Percentiles rank a stretch among this genome's conserved stretches.
Conservation (phyloP, 2,329 filamentous ascomycete species). For the Ophiocordyceps unilateralis region DNA sequence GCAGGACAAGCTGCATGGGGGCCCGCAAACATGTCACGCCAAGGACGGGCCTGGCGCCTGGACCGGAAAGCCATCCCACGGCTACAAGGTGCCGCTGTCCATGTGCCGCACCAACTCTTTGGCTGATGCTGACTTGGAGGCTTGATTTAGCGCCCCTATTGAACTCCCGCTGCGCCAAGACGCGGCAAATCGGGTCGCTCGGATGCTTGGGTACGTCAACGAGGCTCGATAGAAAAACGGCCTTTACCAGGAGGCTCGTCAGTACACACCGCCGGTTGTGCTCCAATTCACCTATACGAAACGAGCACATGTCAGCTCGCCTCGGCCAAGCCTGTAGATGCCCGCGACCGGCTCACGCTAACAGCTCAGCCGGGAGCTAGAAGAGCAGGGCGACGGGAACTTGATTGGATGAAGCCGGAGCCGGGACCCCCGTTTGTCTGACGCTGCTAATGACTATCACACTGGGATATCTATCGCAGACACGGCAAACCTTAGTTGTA, state of each 20-base stretch:
- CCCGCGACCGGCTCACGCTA: not conserved
- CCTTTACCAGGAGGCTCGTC: not conserved
- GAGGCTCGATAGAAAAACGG: not conserved
- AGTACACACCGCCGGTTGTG: not conserved
- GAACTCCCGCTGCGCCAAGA: not conserved
- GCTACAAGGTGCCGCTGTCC: too few species aligned
- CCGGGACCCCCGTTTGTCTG: too few species aligned
- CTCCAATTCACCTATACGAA: not conserved
- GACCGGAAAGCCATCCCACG: too few species aligned
- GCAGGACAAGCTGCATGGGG: not conserved
- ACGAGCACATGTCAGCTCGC: not conserved
- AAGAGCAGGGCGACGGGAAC: not conserved
- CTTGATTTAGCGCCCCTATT: not conserved
- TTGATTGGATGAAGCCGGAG: not conserved
- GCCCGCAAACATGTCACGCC: not conserved
- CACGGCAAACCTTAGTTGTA: too few species aligned
- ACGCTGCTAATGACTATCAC: not conserved
- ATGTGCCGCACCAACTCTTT: not conserved
- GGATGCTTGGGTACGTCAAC: not conserved
- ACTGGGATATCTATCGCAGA: too few species aligned
- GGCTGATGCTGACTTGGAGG: not conserved
- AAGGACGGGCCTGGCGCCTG: not conserved
- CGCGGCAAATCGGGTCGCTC: slow-evolving; percentile 1
- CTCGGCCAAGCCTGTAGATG: not conserved
- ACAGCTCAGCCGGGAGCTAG: not conserved